Conservation (phyloP, 1,139 yeast species). For the Scheffersomyces illinoinensis region DNA sequence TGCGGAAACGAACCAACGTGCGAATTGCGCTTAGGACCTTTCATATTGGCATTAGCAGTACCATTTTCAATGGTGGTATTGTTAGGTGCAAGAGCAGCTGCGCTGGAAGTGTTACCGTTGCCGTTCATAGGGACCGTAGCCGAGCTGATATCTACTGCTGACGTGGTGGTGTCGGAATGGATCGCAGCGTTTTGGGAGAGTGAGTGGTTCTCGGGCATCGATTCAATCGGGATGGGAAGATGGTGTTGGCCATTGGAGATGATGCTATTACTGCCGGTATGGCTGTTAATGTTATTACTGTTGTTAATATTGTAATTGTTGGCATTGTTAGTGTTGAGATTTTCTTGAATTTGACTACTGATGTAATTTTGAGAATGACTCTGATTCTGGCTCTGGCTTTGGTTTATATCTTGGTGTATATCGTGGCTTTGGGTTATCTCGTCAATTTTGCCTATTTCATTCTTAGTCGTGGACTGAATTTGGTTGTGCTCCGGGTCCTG, state of each 20-base stretch:
- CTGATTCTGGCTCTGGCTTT: not conserved
- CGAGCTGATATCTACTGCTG: not conserved
- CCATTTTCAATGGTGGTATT: not conserved
- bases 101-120: not conserved
- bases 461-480: not conserved
- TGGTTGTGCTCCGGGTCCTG: not conserved
- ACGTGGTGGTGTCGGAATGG: not conserved
- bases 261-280: not conserved
- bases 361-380: not conserved
- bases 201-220: not conserved
- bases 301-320: not conserved
- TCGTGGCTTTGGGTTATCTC: too few relatives aligned
- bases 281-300: not conserved
- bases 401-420: too few relatives aligned
- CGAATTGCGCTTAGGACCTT: not conserved
- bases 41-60: not conserved
- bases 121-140: not conserved
- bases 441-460: not conserved
- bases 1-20: not conserved
- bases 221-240: not conserved
- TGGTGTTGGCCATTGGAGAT: constrained; percentile 1
- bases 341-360: not conserved
- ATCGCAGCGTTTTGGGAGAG: not conserved
- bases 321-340: not conserved
- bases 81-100: not conserved